Evolutionary conservation across 1,139 yeast genomes (phyloP), one percentile per base, ranked within the genome.

Genomic region (Geotrichum reessii): DNA sequence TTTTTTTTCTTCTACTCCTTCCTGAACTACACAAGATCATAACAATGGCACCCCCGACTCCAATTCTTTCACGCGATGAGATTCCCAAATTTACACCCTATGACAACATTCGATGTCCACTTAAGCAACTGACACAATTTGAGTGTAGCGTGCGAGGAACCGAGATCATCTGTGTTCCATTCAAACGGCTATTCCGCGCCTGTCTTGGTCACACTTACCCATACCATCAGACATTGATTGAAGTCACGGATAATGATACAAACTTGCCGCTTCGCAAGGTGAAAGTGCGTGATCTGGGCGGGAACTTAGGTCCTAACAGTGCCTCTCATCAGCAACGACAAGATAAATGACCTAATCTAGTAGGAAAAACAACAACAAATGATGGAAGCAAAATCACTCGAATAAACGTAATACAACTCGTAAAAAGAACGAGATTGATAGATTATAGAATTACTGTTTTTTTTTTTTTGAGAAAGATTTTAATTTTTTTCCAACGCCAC

Each of bases 111-210:
- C 62, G 76, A 33, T 81, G 85, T 64, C 72, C 73, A 14, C 70
- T 78, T 37, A 76, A 73, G 60, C 72, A 78, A 51, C 67, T 82
- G 25, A 74, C 78, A 0, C 85, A 82, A 65, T 79, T 78, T 66
- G 81, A 78, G 63, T 80, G 83, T 63, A 78, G 69, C 52, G 67
- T 77, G 25, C 63, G 70, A 7, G 67, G 66, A 5, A 58, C 62
- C 12, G 62, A 68, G 42, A 73, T 76, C 0, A 77, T 78, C 25
- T 80, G 83, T 63, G 68, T 78, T 27, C 83, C 83, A 8, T 78
- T 80, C 65, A 79, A 75, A 59, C 66, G 83, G 53, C 62, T 79
- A 21, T 80, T 80, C 66, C 79, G 76, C 63, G 68, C 80, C 57
- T 80, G 83, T 42, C 27, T 37, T 37, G 19, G 44, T 14, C 31